phyloP scores from a whole-genome alignment of 805 yeast genomes.

The Candida caryicola region DNA sequence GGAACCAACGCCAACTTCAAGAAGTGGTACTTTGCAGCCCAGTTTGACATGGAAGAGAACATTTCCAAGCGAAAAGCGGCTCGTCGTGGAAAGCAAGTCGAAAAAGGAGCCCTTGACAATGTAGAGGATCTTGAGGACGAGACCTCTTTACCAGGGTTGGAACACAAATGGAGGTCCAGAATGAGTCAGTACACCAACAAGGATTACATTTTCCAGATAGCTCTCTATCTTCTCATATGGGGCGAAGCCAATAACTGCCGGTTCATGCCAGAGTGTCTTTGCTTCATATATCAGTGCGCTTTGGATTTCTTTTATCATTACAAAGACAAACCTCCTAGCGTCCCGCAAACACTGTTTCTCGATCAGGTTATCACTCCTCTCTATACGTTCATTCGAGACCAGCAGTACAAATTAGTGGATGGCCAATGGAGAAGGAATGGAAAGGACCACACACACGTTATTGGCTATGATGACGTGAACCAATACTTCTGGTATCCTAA shows the following conservation, averaged over 20 bases:
- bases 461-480: constrained; percentile 57
- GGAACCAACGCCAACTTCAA: constrained; percentile 84
- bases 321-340: constrained; percentile 16
- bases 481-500: constrained; percentile 49
- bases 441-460: constrained; percentile 61
- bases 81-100: constrained; percentile 15
- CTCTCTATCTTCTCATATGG: constrained; percentile 64
- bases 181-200: constrained; percentile 54
- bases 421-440: constrained; percentile 62
- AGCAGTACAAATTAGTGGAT: constrained; percentile 56
- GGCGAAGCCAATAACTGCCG: constrained; percentile 72
- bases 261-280: constrained; percentile 44
- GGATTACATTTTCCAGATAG: constrained; percentile 65
- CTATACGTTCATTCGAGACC: constrained; percentile 61
- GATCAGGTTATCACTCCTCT: constrained; percentile 45
- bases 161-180: constrained; percentile 60
- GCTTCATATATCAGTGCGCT: constrained; percentile 32
- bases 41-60: constrained; percentile 70
- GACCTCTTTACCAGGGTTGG: constrained; percentile 18
- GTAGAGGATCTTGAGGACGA: constrained; percentile 21
- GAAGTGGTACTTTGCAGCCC: constrained; percentile 91
- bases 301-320: constrained; percentile 16
- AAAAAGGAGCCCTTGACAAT: constrained; percentile 34
- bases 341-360: constrained; percentile 26
- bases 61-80: constrained; percentile 21